Conservation (phyloP, 106 monocot genomes). For the Phalaenopsis aphrodite region DNA sequence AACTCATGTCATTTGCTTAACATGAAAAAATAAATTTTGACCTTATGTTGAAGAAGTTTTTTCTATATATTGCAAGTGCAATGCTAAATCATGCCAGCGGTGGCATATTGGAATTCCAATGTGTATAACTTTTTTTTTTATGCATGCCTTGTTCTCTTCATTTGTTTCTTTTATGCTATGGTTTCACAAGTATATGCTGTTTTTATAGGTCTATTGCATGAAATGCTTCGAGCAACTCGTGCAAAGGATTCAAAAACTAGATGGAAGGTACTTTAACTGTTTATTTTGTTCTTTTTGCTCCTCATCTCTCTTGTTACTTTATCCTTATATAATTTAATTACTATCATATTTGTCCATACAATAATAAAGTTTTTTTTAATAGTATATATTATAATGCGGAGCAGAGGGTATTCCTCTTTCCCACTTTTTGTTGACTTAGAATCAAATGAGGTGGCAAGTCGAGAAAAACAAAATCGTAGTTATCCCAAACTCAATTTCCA, state of each 20-base stretch:
- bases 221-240: conserved; percentile 65
- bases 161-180: conserved; percentile 6
- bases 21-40: neutral
- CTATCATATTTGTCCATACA: neutral
- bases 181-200: conserved; percentile 6
- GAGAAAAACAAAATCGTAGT: neutral
- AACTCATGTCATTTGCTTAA: neutral
- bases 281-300: neutral
- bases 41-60: neutral
- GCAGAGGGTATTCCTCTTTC: neutral
- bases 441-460: neutral
- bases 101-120: neutral
- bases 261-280: conserved; percentile 56
- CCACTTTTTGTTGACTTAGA: neutral
- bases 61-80: neutral
- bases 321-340: neutral
- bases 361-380: neutral
- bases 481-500: neutral
- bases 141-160: neutral
- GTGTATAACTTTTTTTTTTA: neutral
- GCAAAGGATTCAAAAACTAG: conserved; percentile 51
- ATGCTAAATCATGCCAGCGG: neutral
- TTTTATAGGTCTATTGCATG: conserved; percentile 45
- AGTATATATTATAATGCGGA: neutral
- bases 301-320: neutral